phyloP scores from a whole-genome alignment of 768 basidiomycete genomes.

The Leccinum incarnatum region DNA sequence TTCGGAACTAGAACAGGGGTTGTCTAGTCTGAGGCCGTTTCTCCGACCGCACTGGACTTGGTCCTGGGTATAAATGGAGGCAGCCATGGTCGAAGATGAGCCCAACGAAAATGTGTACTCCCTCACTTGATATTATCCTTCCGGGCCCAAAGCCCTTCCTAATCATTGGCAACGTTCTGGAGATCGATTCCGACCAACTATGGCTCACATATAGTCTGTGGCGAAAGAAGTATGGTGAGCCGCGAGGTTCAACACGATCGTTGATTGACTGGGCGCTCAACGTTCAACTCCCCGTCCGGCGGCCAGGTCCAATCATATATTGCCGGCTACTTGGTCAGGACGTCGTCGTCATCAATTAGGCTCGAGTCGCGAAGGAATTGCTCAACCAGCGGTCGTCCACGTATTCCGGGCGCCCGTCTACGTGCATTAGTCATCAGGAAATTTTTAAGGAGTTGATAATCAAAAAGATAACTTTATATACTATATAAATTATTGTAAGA shows the following conservation, averaged over 20 bases:
- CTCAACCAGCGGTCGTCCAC: constrained; percentile 30
- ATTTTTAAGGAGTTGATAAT: too few relatives aligned
- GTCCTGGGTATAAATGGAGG: constrained; percentile 16
- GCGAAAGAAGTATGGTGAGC: constrained; percentile 29
- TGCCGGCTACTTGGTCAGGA: constrained; percentile 26
- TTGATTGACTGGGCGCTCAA: neutral
- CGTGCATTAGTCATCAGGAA: constrained; percentile 1
- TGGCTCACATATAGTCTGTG: constrained; percentile 30
- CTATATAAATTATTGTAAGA: too few relatives aligned
- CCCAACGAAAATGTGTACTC: constrained; percentile 12
- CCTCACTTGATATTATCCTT: constrained; percentile 5
- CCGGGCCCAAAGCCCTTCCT: constrained; percentile 25
- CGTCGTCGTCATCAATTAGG: constrained; percentile 28
- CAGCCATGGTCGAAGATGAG: neutral
- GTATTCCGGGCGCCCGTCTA: constrained; percentile 29
- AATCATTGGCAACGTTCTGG: constrained; percentile 24
- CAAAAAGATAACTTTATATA: too few relatives aligned
- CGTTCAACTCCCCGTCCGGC: neutral
- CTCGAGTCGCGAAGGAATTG: constrained; percentile 24
- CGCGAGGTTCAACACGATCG: neutral
- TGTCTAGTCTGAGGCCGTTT: constrained; percentile 8
- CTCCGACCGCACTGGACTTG: neutral
- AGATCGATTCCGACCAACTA: constrained; percentile 21
- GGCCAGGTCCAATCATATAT: constrained; percentile 28
- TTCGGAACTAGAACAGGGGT: too few relatives aligned